phyloP scores from a whole-genome alignment of 2,329 filamentous ascomycete species.

The Colletotrichum sp. region DNA sequence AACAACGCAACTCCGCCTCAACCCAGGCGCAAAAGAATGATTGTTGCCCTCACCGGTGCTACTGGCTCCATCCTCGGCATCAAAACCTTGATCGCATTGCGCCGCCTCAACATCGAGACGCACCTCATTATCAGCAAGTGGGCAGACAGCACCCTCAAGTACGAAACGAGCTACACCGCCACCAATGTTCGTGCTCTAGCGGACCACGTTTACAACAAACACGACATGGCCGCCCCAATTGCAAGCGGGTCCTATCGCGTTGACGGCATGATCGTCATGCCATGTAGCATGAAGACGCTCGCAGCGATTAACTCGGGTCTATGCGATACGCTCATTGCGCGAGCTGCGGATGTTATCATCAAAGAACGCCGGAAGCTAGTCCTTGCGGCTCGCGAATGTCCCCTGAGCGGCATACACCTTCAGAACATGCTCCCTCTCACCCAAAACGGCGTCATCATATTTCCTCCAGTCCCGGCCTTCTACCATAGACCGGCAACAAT shows the following conservation, averaged over 20 bases:
- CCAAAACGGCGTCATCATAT: constrained; percentile 44
- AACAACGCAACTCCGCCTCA: neutral
- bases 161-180: constrained; percentile 31
- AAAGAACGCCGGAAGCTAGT: constrained; percentile 48
- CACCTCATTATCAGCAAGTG: constrained; percentile 53
- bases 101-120: constrained; percentile 46
- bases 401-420: constrained; percentile 50
- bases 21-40: neutral
- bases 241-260: constrained; percentile 46
- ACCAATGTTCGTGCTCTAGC: neutral
- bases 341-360: constrained; percentile 49
- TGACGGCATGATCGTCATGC: constrained; percentile 52
- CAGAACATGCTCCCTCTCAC: constrained; percentile 47
- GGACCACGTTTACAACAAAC: constrained; percentile 25
- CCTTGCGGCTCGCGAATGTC: constrained; percentile 47
- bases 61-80: constrained; percentile 50
- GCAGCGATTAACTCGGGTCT: constrained; percentile 44
- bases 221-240: constrained; percentile 49
- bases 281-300: constrained; percentile 54
- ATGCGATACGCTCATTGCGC: constrained; percentile 48
- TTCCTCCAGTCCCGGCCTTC: constrained; percentile 47
- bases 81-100: constrained; percentile 42
- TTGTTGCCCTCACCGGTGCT: constrained; percentile 54
- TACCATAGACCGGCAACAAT: constrained; percentile 43
- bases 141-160: constrained; percentile 50